Evolutionary conservation across 1,284 basidiomycete species (phyloP), one percentile per base, ranked within the genome.

Genomic region (Phellopilus nigrolimitatus): DNA sequence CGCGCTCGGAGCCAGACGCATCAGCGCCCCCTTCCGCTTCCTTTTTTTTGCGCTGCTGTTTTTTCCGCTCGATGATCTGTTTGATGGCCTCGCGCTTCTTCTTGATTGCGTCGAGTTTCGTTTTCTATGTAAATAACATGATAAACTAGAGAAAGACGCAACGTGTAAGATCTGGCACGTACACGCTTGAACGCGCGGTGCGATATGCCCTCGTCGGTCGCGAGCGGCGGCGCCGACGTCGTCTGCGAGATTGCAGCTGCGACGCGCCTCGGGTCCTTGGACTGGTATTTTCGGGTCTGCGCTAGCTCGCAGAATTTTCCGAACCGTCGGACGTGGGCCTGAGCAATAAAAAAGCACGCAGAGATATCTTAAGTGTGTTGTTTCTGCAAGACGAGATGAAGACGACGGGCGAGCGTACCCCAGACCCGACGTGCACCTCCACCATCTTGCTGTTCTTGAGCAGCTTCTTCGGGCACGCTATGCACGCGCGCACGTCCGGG

Each of bases 401-500:
- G 28, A 47, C 25, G 28, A 43, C 53, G n/a, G n/a, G n/a, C n/a
- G n/a, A n/a, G n/a, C 46, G 55, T 73, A 83, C 89, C 62, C 76
- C 79, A 46, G 87, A 85, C 15, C 68, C 70, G 52, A 74, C 68
- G 67, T 93, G 90, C 9, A 76, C 67, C 52, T 74, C 68, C 12
- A 77, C 71, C 79, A 88, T 84, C 47, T 71, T 72, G 10, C 62
- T 55, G 49, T 79, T 78, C 66, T 90, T 91, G 47, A 93, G 71
- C 15, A 76, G 60, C 62, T 87, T 91, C 28, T 82, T 82, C 4
- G 85, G 88, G 65, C 90, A 93, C 7, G 87, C 63, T 3, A 87
- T 73, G 62, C 90, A 92, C 24, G 71, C 74, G 57, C 74, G 73
- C 25, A 77, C 60, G 17, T 75, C 74, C 19, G 78, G 71, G 45